A percentile compares a stretch with the other conserved stretches of the same genome.
These are phyloP conservation scores for Globisporangium yorkense DNA, from an alignment of 352 stramenopile species.

Conservation along the genomic window DNA sequence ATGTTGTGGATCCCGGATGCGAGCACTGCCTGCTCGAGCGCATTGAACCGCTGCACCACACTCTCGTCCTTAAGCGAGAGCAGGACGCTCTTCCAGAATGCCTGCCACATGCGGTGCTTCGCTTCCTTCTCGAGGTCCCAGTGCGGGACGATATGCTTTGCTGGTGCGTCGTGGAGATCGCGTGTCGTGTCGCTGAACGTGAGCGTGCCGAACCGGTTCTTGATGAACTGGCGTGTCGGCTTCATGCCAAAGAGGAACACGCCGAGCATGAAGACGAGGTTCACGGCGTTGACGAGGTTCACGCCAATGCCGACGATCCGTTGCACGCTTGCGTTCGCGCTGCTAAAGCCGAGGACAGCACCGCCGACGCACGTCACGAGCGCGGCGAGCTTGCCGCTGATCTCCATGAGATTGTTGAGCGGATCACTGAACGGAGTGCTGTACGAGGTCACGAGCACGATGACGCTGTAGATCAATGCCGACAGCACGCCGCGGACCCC, in stretches of 20 bases:
- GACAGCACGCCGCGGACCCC: too few relatives aligned
- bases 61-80: slow-evolving; percentile 17
- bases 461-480: slow-evolving; percentile 17
- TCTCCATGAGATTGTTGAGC: slow-evolving; percentile 44
- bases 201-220: too few relatives aligned
- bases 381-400: slow-evolving; percentile 30
- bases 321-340: too few relatives aligned
- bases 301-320: slow-evolving; percentile 16
- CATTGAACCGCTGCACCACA: slow-evolving; percentile 22
- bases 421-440: slow-evolving; percentile 40
- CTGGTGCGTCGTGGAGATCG: too few relatives aligned
- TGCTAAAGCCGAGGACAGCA: slow-evolving; percentile 20
- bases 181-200: too few relatives aligned
- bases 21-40: slow-evolving; percentile 23
- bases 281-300: slow-evolving; percentile 36
- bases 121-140: slow-evolving; percentile 41
- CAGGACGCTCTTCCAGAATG: slow-evolving; percentile 36
- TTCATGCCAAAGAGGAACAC: slow-evolving; percentile 33
- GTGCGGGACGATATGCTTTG: slow-evolving; percentile 14
- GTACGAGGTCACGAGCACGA: slow-evolving; percentile 30
- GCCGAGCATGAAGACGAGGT: slow-evolving; percentile 31
- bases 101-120: slow-evolving; percentile 47
- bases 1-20: slow-evolving; percentile 30
- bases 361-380: slow-evolving; percentile 30
- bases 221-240: slow-evolving; percentile 4